Base-by-base conservation (phyloP, 306 rosid species). In the Quercus gilva region DNA sequence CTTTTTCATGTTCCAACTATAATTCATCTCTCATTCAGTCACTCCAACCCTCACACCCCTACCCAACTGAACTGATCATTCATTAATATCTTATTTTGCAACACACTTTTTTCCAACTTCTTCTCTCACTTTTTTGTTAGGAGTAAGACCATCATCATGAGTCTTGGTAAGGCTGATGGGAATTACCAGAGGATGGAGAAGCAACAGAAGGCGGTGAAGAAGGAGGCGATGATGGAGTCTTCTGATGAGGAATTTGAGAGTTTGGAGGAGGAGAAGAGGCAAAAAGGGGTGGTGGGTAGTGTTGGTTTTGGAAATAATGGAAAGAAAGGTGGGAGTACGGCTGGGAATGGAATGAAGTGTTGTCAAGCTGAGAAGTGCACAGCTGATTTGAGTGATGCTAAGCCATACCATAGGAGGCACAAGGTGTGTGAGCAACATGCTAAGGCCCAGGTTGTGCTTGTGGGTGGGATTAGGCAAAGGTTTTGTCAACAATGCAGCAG, bases 401-500 rank as follows among this genome's bases (percentile, higher is more conserved):
- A 87, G 87, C 87, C 72, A 79, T 92, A 90, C 61, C 92, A 92
- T 31, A 73, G 80, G 87, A 87, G 88, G 80, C 94, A 88, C 71
- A 92, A 71, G 86, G 94, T 92, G 26, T 91, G 97, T 74, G 91
- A 91, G 76, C 68, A 55, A 49, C 97, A 91, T 75, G 84, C 94
- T 57, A 89, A 92, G 84, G 90, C 94, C 82, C 91, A 84, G 86
- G 86, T 80, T 19, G 97, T 88, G 65, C 75, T 90, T 69, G 90
- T 92, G 21, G 75, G 51, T 13, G 97, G 97, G 55, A 65, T 74
- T 0, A 71, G 84, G 55, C 92, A 89, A 65, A 86, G 97, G 52
- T 92, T 92, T 78, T 92, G 94, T 78, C 94, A 92, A 79, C 97
- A 92, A 90, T 92, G 97, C 79, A 92, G 94, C 97, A 90, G 97